A percentile compares a stretch with the other conserved stretches of the same genome.
phyloP scores from a whole-genome alignment of 495 filamentous ascomycete genomes.

The Lasiosphaeriaceae sp. region DNA sequence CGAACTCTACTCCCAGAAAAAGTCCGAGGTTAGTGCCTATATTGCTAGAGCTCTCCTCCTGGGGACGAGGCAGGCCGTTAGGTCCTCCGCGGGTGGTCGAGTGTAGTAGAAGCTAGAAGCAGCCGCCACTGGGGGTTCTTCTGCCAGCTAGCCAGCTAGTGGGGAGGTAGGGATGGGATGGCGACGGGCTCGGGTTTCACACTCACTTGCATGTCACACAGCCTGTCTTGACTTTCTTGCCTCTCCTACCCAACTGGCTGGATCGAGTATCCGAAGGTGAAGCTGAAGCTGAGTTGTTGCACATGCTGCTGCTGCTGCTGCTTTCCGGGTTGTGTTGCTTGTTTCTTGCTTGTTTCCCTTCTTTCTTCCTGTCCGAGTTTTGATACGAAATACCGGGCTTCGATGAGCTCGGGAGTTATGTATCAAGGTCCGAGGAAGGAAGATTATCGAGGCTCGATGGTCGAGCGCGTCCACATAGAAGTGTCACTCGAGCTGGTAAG shows the following conservation, averaged over 20 bases:
- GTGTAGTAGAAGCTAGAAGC: too few species aligned
- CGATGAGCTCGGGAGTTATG: background rate
- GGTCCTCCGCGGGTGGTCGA: too few species aligned
- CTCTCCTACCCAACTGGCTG: slow-evolving; percentile 27
- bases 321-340: too few species aligned
- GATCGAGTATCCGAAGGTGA: slow-evolving; percentile 13
- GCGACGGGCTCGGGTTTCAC: background rate
- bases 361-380: background rate
- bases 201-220: slow-evolving; percentile 38
- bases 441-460: background rate
- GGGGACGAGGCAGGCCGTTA: too few species aligned
- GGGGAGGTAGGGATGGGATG: background rate
- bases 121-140: too few species aligned
- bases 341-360: too few species aligned
- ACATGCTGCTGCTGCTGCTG: slow-evolving; percentile 8
- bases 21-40: slow-evolving; percentile 14
- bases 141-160: too few species aligned
- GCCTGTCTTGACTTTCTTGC: slow-evolving; percentile 33
- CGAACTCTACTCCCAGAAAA: slow-evolving; percentile 23
- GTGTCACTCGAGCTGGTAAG: background rate
- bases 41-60: background rate
- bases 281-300: slow-evolving; percentile 23
- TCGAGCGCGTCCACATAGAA: background rate
- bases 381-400: background rate
- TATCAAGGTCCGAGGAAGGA: background rate